Evolutionary conservation across 352 stramenopile species (phyloP), one percentile per base, ranked within the genome.

Genomic region (Globisporangium cystogenes): DNA sequence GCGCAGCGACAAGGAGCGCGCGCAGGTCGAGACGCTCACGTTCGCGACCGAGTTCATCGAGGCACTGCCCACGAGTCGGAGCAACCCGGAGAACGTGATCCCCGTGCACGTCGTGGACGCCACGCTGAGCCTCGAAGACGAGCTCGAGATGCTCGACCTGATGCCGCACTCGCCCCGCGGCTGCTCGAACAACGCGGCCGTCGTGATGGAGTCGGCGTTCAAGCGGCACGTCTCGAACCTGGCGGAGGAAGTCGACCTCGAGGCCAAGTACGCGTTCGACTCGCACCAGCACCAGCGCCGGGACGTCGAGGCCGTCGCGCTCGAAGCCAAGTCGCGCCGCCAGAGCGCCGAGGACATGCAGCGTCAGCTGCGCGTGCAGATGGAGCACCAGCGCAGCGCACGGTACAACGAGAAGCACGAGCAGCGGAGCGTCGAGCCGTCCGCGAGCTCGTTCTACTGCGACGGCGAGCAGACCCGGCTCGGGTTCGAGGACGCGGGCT

Each of bases 121-220:
- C 21, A 23, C 21, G 14, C 50, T 68, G 35, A 76, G 62, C 43
- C 66, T 86, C 24, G 70, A 85, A 52, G 64, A 85, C 35, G 76
- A 88, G 35, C 54, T 88, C 26, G 60, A 75, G 52, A 60, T 69
- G 53, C 79, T 75, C 54, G 74, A 81, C 24, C 20, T 60, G 4
- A 53, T 74, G 23, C 51, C 71, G 40, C 55, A 64, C 6, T 87
- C 74, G 11, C 74, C 74, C 26, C 50, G 57, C 4, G 60, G 39
- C 4, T 23, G 42, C n/a, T 29, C 24, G 18, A 21, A 46, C 23
- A 36, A 26, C 33, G 10, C 35, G 26, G 27, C 43, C 41, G 54
- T 48, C 1, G 74, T 86, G 20, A 71, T 85, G 50, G 77, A 88
- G 54, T 76, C 68, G 12, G 77, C 77, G 1, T 86, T 86, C 61